phyloP scores from a whole-genome alignment of 768 basidiomycete species.

The Kwoniella pini region DNA sequence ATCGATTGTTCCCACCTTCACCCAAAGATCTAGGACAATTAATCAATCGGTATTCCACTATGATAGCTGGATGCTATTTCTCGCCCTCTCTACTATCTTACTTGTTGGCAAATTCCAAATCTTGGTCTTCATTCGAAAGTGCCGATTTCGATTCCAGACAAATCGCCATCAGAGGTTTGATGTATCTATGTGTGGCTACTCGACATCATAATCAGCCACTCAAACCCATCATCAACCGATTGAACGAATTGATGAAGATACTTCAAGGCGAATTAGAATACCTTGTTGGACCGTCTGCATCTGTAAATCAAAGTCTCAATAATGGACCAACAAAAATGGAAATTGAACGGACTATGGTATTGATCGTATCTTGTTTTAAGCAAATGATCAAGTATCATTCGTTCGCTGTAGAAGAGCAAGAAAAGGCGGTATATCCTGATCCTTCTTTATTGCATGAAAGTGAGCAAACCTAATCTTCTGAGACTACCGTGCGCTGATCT shows the following conservation, averaged over 20 bases:
- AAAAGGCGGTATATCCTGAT: slow-evolving; percentile 63
- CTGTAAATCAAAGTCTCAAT: slow-evolving; percentile 5
- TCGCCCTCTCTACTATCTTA: slow-evolving; percentile 60
- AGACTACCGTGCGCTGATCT: not conserved
- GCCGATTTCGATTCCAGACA: slow-evolving; percentile 66
- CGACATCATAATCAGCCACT: slow-evolving; percentile 62
- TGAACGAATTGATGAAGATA: slow-evolving; percentile 62
- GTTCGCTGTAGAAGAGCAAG: slow-evolving; percentile 36
- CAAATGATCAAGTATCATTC: slow-evolving; percentile 60
- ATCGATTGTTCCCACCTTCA: slow-evolving; percentile 60
- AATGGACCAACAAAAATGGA: slow-evolving; percentile 35
- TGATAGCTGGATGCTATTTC: slow-evolving; percentile 70
- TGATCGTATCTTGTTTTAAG: slow-evolving; percentile 64
- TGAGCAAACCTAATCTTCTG: no score
- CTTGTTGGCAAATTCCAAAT: slow-evolving; percentile 66
- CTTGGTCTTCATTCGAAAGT: slow-evolving; percentile 68
- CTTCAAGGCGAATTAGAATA: slow-evolving; percentile 61
- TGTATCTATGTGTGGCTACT: slow-evolving; percentile 68
- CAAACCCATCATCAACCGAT: slow-evolving; percentile 64
- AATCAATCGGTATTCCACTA: slow-evolving; percentile 75
- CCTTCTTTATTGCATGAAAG: slow-evolving; percentile 63
- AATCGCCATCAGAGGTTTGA: slow-evolving; percentile 74
- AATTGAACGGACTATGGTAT: slow-evolving; percentile 57
- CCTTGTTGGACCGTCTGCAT: slow-evolving; percentile 12
- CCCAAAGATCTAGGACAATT: slow-evolving; percentile 69